A percentile compares a stretch with the other conserved stretches of the same genome.
Evolutionary conservation across 495 filamentous ascomycete genomes (phyloP).

Genomic region (Hyaloscypha bicolor): DNA sequence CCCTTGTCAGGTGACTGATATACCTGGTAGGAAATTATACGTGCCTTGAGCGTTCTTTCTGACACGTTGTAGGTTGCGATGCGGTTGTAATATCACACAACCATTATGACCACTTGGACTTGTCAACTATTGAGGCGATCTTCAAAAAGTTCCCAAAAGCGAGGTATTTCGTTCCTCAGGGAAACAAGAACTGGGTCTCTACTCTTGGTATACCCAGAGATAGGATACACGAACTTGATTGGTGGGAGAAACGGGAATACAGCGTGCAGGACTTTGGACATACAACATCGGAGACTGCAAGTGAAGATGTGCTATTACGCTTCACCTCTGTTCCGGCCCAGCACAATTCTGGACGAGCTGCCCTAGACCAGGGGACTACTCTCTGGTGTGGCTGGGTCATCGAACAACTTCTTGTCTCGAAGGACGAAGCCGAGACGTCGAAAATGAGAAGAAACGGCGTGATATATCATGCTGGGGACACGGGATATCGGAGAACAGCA

Average conservation of each 20-base stretch:
- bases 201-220: conserved; percentile 54
- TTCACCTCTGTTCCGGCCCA: conserved; percentile 85
- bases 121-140: conserved; percentile 70
- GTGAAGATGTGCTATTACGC: conserved; percentile 35
- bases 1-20: conserved; percentile 47
- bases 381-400: conserved; percentile 61
- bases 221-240: conserved; percentile 88
- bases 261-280: conserved; percentile 37
- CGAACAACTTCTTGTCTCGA: conserved; percentile 43
- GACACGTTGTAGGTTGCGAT: conserved; percentile 48
- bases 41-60: neutral
- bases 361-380: conserved; percentile 58
- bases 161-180: conserved; percentile 86
- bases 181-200: conserved; percentile 84
- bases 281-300: conserved; percentile 28
- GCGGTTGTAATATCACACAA: conserved; percentile 91
- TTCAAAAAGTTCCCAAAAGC: conserved; percentile 70
- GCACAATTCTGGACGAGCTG: conserved; percentile 70
- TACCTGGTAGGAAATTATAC: conserved; percentile 42
- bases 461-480: conserved; percentile 29
- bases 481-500: conserved; percentile 36
- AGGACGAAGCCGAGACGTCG: conserved; percentile 67
- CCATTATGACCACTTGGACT: conserved; percentile 92
- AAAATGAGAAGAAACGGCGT: conserved; percentile 45
- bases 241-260: conserved; percentile 68